These are phyloP conservation scores for Pseudotsuga menziesii DNA, from an alignment of 75 land plant species.

Conservation along the genomic window DNA sequence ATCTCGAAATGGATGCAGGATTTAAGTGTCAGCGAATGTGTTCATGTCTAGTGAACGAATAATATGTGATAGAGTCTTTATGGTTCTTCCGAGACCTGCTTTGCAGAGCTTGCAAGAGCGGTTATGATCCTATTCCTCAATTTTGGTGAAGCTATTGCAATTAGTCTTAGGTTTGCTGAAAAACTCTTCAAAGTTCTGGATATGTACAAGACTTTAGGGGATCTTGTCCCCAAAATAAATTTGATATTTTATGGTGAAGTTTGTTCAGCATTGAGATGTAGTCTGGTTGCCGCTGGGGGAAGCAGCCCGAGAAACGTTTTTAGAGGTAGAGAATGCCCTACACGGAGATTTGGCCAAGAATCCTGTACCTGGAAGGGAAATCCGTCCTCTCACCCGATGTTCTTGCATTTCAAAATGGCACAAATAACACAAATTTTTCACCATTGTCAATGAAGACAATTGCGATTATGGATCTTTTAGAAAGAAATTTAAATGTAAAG, in stretches of 20 bases:
- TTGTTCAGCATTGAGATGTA: slow-evolving; percentile 17
- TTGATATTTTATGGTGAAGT: slow-evolving; percentile 20
- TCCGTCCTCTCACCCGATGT: slow-evolving; percentile 56
- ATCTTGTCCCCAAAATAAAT: slow-evolving; percentile 34
- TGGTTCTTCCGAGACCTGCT: slow-evolving; percentile 19
- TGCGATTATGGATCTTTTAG: slow-evolving; percentile 55
- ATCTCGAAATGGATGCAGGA: slow-evolving; percentile 63
- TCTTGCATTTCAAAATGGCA: background rate
- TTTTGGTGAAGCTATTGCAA: slow-evolving; percentile 28
- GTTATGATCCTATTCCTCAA: slow-evolving; percentile 17
- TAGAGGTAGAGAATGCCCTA: slow-evolving; percentile 63
- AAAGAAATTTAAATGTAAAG: slow-evolving; percentile 46
- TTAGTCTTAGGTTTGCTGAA: slow-evolving; percentile 15
- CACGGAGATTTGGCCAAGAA: slow-evolving; percentile 43
- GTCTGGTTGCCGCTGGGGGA: slow-evolving; percentile 50
- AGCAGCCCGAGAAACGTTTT: slow-evolving; percentile 38
- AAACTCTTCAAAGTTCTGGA: slow-evolving; percentile 52
- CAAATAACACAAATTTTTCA: slow-evolving; percentile 12
- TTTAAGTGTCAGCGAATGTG: slow-evolving; percentile 26
- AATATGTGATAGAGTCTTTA: slow-evolving; percentile 46
- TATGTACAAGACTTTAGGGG: slow-evolving; percentile 61
- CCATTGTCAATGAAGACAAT: slow-evolving; percentile 37
- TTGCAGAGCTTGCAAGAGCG: slow-evolving; percentile 34
- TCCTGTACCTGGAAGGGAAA: slow-evolving; percentile 62
- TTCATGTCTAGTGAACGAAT: slow-evolving; percentile 53